These are phyloP conservation scores for Paramecium pentaurelia DNA, from an alignment of 73 alveolate species.

Conservation along the genomic window DNA sequence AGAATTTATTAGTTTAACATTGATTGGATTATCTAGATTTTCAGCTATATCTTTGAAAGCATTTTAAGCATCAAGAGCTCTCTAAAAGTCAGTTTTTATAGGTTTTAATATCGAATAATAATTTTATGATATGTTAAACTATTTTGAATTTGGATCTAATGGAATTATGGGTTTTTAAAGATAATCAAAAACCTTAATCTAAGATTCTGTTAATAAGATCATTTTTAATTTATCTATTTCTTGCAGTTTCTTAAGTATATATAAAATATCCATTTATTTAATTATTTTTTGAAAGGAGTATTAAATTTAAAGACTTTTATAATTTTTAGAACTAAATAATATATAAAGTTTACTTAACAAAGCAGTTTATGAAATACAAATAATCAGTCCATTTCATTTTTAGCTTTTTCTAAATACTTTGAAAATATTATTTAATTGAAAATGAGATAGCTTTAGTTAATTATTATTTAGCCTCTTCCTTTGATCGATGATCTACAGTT, in stretches of 20 bases:
- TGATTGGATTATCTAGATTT: too few relatives aligned
- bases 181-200: too few relatives aligned
- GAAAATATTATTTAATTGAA: background rate
- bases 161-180: too few relatives aligned
- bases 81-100: too few relatives aligned
- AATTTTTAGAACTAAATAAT: too few relatives aligned
- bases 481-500: background rate
- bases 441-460: background rate
- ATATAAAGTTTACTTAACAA: background rate
- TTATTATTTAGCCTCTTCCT: background rate
- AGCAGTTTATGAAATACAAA: background rate
- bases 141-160: too few relatives aligned
- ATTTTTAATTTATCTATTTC: slow-evolving; percentile 50
- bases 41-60: background rate
- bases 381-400: background rate
- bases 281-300: too few relatives aligned
- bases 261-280: background rate
- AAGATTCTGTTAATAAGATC: background rate
- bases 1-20: too few relatives aligned
- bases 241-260: background rate
- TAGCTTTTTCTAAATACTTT: background rate
- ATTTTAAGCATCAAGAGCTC: too few relatives aligned
- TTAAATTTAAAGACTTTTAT: too few relatives aligned
- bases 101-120: too few relatives aligned
- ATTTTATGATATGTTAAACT: too few relatives aligned